phyloP scores from a whole-genome alignment of 2,329 filamentous ascomycete species.

The Colletotrichum spaethianum region DNA sequence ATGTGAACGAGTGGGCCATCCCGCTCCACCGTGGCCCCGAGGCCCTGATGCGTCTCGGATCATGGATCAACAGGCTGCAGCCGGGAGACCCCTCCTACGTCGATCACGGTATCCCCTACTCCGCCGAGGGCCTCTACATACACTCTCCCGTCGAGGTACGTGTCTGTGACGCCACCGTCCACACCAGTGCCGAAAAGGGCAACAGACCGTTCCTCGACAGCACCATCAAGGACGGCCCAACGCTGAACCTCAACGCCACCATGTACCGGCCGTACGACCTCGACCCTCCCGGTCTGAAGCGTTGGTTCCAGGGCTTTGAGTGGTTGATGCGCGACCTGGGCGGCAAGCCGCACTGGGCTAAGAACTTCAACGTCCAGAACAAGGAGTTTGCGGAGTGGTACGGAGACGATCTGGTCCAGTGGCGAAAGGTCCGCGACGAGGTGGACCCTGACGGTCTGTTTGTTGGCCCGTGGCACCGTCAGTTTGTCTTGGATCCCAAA shows the following conservation, averaged over 20 bases:
- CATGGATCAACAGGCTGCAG: constrained; percentile 81
- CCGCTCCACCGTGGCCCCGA: constrained; percentile 90
- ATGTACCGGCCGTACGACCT: constrained; percentile 86
- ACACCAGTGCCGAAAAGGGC: constrained; percentile 46
- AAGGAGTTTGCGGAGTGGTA: constrained; percentile 77
- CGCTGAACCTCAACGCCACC: constrained; percentile 91
- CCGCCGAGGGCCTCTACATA: constrained; percentile 83
- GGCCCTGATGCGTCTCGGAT: constrained; percentile 84
- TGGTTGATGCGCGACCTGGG: constrained; percentile 90
- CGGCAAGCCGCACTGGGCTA: constrained; percentile 92
- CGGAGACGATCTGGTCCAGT: constrained; percentile 74
- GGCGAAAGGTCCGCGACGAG: constrained; percentile 77
- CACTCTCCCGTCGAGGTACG: constrained; percentile 96
- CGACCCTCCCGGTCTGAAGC: constrained; percentile 81
- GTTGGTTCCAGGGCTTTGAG: constrained; percentile 92
- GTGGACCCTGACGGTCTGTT: constrained; percentile 90
- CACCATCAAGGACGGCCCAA: constrained; percentile 76
- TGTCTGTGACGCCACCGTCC: constrained; percentile 77
- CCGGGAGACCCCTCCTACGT: constrained; percentile 76
- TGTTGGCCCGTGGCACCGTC: constrained; percentile 90
- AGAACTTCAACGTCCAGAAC: constrained; percentile 81
- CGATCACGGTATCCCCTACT: constrained; percentile 81
- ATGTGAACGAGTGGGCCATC: constrained; percentile 98
- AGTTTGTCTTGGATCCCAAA: constrained; percentile 68
- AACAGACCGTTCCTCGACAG: constrained; percentile 75